phyloP scores from a whole-genome alignment of 805 yeast genomes.

The Priceomyces castillae region DNA sequence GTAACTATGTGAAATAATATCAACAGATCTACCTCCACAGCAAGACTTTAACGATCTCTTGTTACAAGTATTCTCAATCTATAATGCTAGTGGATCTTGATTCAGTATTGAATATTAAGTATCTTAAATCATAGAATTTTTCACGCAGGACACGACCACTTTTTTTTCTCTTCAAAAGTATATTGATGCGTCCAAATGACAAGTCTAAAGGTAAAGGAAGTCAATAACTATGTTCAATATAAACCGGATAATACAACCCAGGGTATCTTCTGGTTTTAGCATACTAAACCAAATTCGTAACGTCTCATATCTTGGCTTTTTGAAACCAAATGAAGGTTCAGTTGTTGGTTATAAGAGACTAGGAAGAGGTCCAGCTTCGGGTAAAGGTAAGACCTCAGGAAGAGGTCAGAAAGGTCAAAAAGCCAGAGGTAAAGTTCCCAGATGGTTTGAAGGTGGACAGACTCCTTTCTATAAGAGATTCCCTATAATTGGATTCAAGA shows the following conservation, averaged over 20 bases:
- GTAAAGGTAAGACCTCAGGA: slow-evolving; percentile 91
- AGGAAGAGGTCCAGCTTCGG: slow-evolving; percentile 96
- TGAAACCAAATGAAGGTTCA: slow-evolving; percentile 62
- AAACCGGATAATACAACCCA: slow-evolving; percentile 5
- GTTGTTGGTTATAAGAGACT: slow-evolving; percentile 64
- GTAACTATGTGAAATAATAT: not conserved
- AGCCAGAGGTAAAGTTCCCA: slow-evolving; percentile 86
- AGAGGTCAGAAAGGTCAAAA: slow-evolving; percentile 99
- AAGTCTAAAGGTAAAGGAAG: not conserved
- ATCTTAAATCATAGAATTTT: not conserved
- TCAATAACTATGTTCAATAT: slow-evolving; percentile 10
- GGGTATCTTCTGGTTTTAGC: not conserved
- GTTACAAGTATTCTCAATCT: not conserved
- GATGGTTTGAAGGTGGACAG: slow-evolving; percentile 99
- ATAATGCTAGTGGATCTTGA: not conserved
- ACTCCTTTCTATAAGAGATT: slow-evolving; percentile 83
- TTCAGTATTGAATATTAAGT: not conserved
- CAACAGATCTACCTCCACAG: no score
- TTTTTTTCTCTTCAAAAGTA: not conserved
- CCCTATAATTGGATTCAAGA: slow-evolving; percentile 86
- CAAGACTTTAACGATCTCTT: no score
- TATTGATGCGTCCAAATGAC: not conserved
- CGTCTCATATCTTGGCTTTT: slow-evolving; percentile 49
- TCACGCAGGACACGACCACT: no score
- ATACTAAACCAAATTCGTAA: slow-evolving; percentile 23